Evolutionary conservation across 2,329 filamentous ascomycete genomes (phyloP).

Genomic region (Penicillium sp.): DNA sequence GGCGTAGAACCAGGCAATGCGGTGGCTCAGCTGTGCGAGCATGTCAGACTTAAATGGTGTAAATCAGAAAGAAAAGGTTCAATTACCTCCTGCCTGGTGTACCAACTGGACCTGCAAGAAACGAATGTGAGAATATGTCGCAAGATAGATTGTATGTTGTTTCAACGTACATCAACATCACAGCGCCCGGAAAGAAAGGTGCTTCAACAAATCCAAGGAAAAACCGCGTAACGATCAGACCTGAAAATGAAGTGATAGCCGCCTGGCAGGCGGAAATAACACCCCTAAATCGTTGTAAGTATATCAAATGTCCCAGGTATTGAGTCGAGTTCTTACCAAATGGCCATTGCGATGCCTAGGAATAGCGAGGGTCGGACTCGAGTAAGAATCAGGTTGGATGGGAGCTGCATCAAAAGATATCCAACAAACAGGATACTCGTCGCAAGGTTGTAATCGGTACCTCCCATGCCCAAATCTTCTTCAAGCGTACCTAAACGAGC

Average conservation of each 20-base stretch:
- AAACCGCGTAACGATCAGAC: slow-evolving; percentile 45
- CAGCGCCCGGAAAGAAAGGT: slow-evolving; percentile 62
- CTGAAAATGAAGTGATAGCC: slow-evolving; percentile 43
- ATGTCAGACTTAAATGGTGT: slow-evolving; percentile 46
- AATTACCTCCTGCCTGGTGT: slow-evolving; percentile 58
- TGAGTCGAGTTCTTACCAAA: slow-evolving; percentile 21
- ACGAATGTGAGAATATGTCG: not conserved
- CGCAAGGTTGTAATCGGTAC: slow-evolving; percentile 60
- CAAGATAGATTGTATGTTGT: not conserved
- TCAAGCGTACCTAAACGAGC: slow-evolving; percentile 58
- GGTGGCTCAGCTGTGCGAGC: slow-evolving; percentile 42
- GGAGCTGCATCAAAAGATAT: slow-evolving; percentile 64
- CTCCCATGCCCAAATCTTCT: slow-evolving; percentile 55
- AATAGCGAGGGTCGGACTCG: slow-evolving; percentile 57
- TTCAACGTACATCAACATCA: slow-evolving; percentile 56
- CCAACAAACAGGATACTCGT: slow-evolving; percentile 60
- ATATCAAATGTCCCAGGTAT: not conserved
- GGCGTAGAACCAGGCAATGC: slow-evolving; percentile 53
- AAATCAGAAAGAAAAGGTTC: slow-evolving; percentile 39
- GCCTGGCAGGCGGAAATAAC: slow-evolving; percentile 36
- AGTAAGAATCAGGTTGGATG: slow-evolving; percentile 61
- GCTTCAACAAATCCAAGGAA: slow-evolving; percentile 43
- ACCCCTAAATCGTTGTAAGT: slow-evolving; percentile 22
- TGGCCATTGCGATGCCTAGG: slow-evolving; percentile 45
- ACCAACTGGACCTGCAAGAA: slow-evolving; percentile 59